Base-by-base conservation (phyloP, 2,329 filamentous ascomycete genomes). In the Ophiostoma sp. region DNA sequence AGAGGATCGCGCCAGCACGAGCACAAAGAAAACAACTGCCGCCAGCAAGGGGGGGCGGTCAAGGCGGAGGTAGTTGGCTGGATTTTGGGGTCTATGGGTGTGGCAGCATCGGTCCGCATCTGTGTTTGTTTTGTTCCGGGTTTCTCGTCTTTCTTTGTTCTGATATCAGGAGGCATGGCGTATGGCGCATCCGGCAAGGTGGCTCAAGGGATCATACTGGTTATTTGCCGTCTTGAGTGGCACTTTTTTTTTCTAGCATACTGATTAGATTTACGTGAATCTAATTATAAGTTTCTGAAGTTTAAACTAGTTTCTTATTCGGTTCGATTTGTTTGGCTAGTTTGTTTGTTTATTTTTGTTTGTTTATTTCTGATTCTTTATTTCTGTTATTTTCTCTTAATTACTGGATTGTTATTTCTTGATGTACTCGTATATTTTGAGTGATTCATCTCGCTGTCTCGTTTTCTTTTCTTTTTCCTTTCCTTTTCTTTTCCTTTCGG, bases 1-100 rank as follows among this genome's bases (percentile, higher is more conserved):
- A 71, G 68, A 81, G 75, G 74, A 74, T 69, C 60, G 73, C 74
- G 62, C 14, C 12, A 65, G 47, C 18, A 47, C 65, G 27, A 66
- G 64, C 65, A 74, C 69, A 68, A 83, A 80, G 77, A 85, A 81
- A 75, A 72, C 75, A 49, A 18, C 76, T 78, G 2, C 77, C 77
- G 16, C 81, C 77, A 73, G 83, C 80, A 72, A 81, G 75, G 70
- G 47, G 67, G 63, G 38, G 12, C 5, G n/a, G 41, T 11, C 14
- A 49, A 6, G 40, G 36, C 60, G 60, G 60, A 18, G 38, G 60
- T 63, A 63, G 40, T 62, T 49, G 42, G 44, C 8, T 42, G n/a
- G 38, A 3, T 14, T 3, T 5, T 14, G 11, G 5, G 45, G 1
- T n/a, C 45, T 16, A 16, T 47, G 14, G 47, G 47, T 52, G 47